Evolutionary conservation across 495 filamentous ascomycete genomes (phyloP).

Genomic region (Tuber umbilicatum): DNA sequence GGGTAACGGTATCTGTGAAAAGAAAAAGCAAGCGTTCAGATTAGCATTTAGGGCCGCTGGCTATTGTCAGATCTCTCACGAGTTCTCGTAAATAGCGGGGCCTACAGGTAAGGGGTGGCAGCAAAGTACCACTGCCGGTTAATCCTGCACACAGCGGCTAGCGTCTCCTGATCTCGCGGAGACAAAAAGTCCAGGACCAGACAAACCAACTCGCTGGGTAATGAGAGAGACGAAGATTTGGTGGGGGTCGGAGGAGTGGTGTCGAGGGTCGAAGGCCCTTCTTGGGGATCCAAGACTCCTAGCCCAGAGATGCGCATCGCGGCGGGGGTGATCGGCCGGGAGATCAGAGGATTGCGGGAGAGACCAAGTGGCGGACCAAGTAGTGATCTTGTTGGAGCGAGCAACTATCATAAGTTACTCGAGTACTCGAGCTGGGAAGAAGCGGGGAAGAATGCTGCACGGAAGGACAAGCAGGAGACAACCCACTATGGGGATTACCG

Average conservation of each 20-base stretch:
- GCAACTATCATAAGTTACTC: background rate
- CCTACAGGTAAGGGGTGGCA: constrained; percentile 51
- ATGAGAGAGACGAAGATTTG: background rate
- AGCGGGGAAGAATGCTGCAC: background rate
- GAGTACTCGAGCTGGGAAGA: background rate
- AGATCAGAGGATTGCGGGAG: background rate
- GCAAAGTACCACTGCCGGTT: constrained; percentile 60
- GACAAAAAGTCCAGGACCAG: constrained; percentile 32
- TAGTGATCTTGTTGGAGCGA: background rate
- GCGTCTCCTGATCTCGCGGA: constrained; percentile 25
- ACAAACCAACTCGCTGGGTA: constrained; percentile 36
- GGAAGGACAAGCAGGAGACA: background rate
- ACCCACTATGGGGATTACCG: background rate
- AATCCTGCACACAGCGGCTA: constrained; percentile 48
- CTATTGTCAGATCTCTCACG: constrained; percentile 3
- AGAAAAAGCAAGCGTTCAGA: background rate
- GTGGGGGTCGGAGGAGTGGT: constrained; percentile 19
- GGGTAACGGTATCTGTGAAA: constrained; percentile 36
- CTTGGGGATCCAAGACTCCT: background rate
- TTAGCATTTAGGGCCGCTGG: constrained; percentile 2
- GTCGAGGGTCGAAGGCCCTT: constrained; percentile 22
- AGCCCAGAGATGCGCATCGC: background rate
- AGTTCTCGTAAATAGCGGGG: background rate
- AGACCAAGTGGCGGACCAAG: background rate
- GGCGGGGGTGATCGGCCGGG: background rate